These are phyloP conservation scores for Suhomyces ambrosiae DNA, from an alignment of 1,139 yeast species.

Conservation along the genomic window DNA sequence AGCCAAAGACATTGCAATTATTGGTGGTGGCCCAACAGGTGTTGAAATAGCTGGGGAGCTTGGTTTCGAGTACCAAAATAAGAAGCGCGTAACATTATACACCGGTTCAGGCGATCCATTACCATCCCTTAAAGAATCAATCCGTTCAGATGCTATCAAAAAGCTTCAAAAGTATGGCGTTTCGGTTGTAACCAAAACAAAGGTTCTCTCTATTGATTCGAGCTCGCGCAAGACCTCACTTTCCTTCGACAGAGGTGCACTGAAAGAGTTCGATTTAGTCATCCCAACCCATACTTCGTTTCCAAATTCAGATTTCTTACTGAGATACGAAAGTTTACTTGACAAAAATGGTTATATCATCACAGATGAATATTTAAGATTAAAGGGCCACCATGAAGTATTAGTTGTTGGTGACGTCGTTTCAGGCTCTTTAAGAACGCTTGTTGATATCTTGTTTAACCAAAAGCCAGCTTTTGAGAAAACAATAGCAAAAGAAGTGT, in stretches of 20 bases:
- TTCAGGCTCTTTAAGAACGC: constrained; percentile 23
- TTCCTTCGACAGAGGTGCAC: constrained; percentile 19
- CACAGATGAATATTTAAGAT: constrained; percentile 29
- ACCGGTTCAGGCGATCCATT: constrained; percentile 33
- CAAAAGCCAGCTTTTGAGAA: constrained; percentile 25
- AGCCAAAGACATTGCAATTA: constrained; percentile 31
- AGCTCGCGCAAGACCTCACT: constrained; percentile 8
- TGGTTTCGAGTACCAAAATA: constrained; percentile 21
- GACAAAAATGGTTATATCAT: constrained; percentile 19
- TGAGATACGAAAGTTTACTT: constrained; percentile 9
- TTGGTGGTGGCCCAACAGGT: constrained; percentile 48
- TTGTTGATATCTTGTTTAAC: constrained; percentile 28
- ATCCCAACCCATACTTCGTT: constrained; percentile 24
- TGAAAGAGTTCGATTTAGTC: constrained; percentile 28
- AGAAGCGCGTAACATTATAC: constrained; percentile 28
- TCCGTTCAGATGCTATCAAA: constrained; percentile 19
- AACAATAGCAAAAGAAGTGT: constrained; percentile 20
- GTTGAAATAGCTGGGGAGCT: constrained; percentile 43
- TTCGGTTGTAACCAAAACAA: constrained; percentile 26
- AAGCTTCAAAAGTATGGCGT: constrained; percentile 29
- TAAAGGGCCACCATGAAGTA: constrained; percentile 28
- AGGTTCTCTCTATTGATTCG: constrained; percentile 13
- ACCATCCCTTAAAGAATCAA: constrained; percentile 16
- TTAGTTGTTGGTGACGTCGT: constrained; percentile 38
- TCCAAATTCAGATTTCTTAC: constrained; percentile 30